phyloP scores from a whole-genome alignment of 1,139 yeast genomes.

The Zygosaccharomyces pseudobailii region DNA sequence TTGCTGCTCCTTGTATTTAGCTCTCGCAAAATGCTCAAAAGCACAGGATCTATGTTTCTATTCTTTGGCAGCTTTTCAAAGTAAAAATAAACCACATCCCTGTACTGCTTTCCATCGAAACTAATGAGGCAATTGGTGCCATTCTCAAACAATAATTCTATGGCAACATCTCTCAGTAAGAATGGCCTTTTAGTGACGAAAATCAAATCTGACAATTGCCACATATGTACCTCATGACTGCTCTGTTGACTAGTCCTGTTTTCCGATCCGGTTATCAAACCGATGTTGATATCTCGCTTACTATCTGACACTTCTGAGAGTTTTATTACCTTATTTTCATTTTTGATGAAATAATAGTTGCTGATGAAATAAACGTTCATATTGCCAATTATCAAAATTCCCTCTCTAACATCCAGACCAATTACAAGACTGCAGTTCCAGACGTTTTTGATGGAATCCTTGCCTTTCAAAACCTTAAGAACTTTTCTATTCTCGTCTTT shows the following conservation, averaged over 20 bases:
- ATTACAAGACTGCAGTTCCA: conserved; percentile 72
- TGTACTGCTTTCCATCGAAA: conserved; percentile 38
- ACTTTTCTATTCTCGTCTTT: conserved; percentile 75
- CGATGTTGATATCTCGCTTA: conserved; percentile 62
- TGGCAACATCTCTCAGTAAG: conserved; percentile 67
- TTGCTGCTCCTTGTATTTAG: conserved; percentile 36
- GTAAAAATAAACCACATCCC: conserved; percentile 53
- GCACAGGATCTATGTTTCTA: conserved; percentile 40
- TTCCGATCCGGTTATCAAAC: conserved; percentile 43
- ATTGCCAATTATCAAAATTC: conserved; percentile 64
- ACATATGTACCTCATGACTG: conserved; percentile 46
- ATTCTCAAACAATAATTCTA: conserved; percentile 69
- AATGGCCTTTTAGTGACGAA: conserved; percentile 71
- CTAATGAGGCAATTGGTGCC: conserved; percentile 55
- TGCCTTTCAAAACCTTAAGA: conserved; percentile 57
- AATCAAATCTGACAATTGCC: conserved; percentile 54
- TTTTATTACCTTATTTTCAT: conserved; percentile 55
- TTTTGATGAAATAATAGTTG: conserved; percentile 54
- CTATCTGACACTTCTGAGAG: conserved; percentile 59
- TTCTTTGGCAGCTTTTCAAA: conserved; percentile 45
- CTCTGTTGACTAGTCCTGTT: conserved; percentile 18
- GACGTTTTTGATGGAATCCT: conserved; percentile 66
- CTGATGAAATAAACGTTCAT: conserved; percentile 62
- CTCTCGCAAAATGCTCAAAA: conserved; percentile 47
- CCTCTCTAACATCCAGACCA: conserved; percentile 70